Evolutionary conservation across 169 alveolate species (phyloP), one percentile per base, ranked within the genome.

Genomic region (Cryptosporidium tyzzeri): DNA sequence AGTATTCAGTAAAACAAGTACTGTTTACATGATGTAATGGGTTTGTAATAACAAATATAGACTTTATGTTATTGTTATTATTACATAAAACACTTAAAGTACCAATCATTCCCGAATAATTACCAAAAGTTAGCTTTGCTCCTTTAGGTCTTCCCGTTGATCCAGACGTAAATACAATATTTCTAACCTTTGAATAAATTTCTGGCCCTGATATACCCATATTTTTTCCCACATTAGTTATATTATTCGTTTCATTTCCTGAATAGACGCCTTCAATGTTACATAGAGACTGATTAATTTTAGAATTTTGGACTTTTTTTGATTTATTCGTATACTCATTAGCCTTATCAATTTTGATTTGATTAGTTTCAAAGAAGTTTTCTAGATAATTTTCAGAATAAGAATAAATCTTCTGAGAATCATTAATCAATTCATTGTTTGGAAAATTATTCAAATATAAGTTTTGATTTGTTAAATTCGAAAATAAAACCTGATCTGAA

Each of bases 21-120:
- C 92, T 61, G 59, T 92, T 92, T 21, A 86, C 55, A 86, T 92
- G 94, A 50, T 92, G 93, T 12, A 92, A 68, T 29, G 94, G 94
- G 50, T 92, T 92, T 48, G 91, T 86, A n/a, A 85, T n/a, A 8
- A 92, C 84, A 39, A 92, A 59, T 8, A 29, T 86, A 71, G 45
- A 44, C 23, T 70, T 65, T 41, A 29, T 59, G 5, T 59, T 6
- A 14, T 67, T 55, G n/a, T 39, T 45, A 55, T 50, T 50, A 4
- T 5, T 74, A 23, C 59, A 70, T n/a, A 67, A 55, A 23, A 48
- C 31, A 23, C 67, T 53, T 9, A 80, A 61, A 23, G 89, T 31
- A 23, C 39, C 23, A 3, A 80, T 65, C 68, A 48, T 62, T 26
- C 41, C 65, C 16, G 21, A 44, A 31, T 61, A 80, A 80, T 44